A percentile compares a stretch with the other conserved stretches of the same genome.
These are phyloP conservation scores for Pseudocercospora macadamiae DNA, from an alignment of 2,329 filamentous ascomycete genomes.

Conservation along the genomic window DNA sequence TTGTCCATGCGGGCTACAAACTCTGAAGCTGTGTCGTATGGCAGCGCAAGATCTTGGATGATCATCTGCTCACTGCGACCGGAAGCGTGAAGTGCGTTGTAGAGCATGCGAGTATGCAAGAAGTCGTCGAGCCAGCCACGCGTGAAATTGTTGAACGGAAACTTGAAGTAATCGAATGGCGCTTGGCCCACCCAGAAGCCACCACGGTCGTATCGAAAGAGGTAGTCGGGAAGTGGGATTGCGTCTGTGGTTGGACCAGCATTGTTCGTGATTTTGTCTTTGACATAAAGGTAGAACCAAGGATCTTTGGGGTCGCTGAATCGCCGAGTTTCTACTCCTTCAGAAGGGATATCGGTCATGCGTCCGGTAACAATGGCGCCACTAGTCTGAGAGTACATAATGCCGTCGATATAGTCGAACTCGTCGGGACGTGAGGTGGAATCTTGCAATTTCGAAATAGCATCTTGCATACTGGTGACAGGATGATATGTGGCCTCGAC, in stretches of 20 bases:
- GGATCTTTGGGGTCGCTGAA: slow-evolving; percentile 52
- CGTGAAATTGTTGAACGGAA: slow-evolving; percentile 67
- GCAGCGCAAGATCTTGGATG: slow-evolving; percentile 64
- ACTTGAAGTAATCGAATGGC: slow-evolving; percentile 66
- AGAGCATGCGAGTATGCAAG: slow-evolving; percentile 66
- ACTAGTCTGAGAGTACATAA: slow-evolving; percentile 49
- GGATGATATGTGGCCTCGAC: slow-evolving; percentile 55
- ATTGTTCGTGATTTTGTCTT: slow-evolving; percentile 44
- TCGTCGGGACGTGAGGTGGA: slow-evolving; percentile 43
- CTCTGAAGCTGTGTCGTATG: slow-evolving; percentile 45
- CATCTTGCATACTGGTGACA: slow-evolving; percentile 45
- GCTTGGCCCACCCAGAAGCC: slow-evolving; percentile 69
- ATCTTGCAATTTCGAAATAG: slow-evolving; percentile 45
- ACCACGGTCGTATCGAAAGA: slow-evolving; percentile 72
- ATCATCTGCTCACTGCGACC: slow-evolving; percentile 64
- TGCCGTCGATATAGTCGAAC: slow-evolving; percentile 56
- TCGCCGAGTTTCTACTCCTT: slow-evolving; percentile 26
- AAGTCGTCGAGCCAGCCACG: slow-evolving; percentile 64
- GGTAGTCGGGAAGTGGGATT: slow-evolving; percentile 66
- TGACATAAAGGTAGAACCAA: slow-evolving; percentile 55
- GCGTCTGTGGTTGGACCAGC: slow-evolving; percentile 53
- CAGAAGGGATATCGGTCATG: slow-evolving; percentile 39
- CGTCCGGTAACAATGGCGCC: slow-evolving; percentile 51
- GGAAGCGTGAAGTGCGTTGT: slow-evolving; percentile 65
- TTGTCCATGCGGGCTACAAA: slow-evolving; percentile 49